These are phyloP conservation scores for Scedosporium aurantiacum DNA, from an alignment of 2,329 filamentous ascomycete genomes.

Conservation along the genomic window DNA sequence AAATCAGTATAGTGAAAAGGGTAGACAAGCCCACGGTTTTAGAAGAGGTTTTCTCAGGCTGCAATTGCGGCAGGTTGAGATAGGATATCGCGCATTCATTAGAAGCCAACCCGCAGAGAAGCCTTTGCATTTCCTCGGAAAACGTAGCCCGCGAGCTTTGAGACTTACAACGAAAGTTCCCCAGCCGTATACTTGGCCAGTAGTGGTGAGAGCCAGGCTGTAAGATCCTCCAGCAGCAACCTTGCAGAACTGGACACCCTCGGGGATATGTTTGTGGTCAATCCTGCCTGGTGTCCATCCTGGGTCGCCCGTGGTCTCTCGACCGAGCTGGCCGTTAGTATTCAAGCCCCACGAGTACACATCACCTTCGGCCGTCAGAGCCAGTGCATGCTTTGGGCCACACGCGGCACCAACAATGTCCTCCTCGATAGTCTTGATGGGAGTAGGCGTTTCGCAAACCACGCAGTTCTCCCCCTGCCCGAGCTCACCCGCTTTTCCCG, in stretches of 20 bases:
- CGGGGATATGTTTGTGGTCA: conserved; percentile 44
- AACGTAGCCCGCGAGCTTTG: background rate
- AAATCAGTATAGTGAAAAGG: too few relatives aligned
- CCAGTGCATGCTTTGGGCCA: background rate
- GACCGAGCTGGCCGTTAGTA: conserved; percentile 25
- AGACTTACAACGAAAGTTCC: conserved; percentile 24
- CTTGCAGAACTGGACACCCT: conserved; percentile 35
- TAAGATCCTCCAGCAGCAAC: conserved; percentile 61
- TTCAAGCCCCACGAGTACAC: background rate
- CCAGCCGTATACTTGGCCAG: conserved; percentile 58
- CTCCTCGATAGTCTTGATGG: background rate
- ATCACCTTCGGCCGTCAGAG: background rate
- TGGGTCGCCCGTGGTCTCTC: conserved; percentile 41
- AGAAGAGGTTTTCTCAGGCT: background rate
- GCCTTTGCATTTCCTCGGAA: too few relatives aligned
- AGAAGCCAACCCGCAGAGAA: too few relatives aligned
- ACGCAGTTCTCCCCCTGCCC: background rate
- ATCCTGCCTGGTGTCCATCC: conserved; percentile 55
- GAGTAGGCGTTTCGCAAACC: background rate
- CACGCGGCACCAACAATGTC: background rate
- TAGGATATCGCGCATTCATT: too few relatives aligned
- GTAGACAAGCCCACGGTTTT: background rate
- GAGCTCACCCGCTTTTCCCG: background rate
- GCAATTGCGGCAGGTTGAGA: too few relatives aligned
- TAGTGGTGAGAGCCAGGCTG: conserved; percentile 54